phyloP scores from a whole-genome alignment of 2,329 filamentous ascomycete genomes.

The Aspergillus sergii region DNA sequence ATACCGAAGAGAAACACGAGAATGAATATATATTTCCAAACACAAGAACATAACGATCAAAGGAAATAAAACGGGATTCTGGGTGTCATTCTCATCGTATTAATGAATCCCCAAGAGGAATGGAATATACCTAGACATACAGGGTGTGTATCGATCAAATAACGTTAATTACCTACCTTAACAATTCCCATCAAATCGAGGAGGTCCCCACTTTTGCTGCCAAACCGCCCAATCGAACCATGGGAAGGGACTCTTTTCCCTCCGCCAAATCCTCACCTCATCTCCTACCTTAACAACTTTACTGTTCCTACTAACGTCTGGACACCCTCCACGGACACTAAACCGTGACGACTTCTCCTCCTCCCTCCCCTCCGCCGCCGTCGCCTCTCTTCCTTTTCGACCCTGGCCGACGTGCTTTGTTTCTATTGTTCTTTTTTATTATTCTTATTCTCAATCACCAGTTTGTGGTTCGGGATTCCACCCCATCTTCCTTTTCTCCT shows the following conservation, averaged over 20 bases:
- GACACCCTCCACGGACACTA: background rate
- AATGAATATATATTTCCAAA: background rate
- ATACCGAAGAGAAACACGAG: background rate
- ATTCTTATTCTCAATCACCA: background rate
- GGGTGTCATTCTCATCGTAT: background rate
- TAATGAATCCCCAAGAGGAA: background rate
- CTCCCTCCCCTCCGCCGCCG: background rate
- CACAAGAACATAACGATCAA: background rate
- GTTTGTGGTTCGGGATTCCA: background rate
- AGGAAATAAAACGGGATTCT: too few relatives aligned
- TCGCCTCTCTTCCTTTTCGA: background rate
- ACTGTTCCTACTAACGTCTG: background rate
- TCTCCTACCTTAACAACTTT: background rate
- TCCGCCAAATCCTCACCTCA: conserved; percentile 3
- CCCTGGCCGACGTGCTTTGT: background rate
- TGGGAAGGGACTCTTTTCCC: conserved; percentile 4
- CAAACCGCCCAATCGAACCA: conserved; percentile 9
- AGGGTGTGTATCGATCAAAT: background rate
- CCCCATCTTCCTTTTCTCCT: conserved; percentile 9
- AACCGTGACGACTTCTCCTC: conserved; percentile 1
- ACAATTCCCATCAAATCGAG: background rate
- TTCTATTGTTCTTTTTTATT: background rate
- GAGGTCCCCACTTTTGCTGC: conserved; percentile 2
- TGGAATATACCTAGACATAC: background rate
- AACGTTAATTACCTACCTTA: background rate